Base-by-base conservation (phyloP, 2,329 filamentous ascomycete species). In the Neonectria coccinea region DNA sequence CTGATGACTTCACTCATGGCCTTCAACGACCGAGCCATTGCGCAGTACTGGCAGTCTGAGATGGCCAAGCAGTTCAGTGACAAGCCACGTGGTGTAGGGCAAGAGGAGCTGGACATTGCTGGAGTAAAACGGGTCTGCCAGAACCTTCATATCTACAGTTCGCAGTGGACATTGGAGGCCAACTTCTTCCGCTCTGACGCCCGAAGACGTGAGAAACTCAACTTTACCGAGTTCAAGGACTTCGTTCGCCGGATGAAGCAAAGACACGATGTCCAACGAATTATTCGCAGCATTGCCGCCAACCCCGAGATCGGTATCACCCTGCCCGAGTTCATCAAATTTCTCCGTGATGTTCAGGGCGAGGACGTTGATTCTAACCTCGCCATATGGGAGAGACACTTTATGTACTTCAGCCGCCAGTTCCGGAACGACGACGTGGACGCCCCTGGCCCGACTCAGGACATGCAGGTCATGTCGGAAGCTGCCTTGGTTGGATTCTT, bases 101-200 rank as follows among this genome's bases (percentile, higher is more conserved):
- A 90, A 7, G 91, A 94, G 72, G 88, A 87, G 58, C 88, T 98
- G 56, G 90, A 95, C 70, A 88, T 97, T 58, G 84, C 85, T 16
- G 92, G 92, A 11, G 91, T 97, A 31, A 91, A 94, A 76, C 89
- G 90, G 64, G 85, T 98, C 14, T 98, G 96, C 80, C 91, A 92
- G 65, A 94, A 91, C 73, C 84, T 98, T 51, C 94, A 98, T 77
- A 97, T 99, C 73, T 94, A 97, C 78, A 93, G 92, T 73, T 92
- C 93, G 2, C 88, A 90, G 65, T 86, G 88, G 59, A 90, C 92
- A 50, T 83, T 98, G 5, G 88, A 88, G 59, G 83, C 86, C 33
- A 92, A 91, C 71, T 97, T 98, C 73, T 83, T 87, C 61, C 85
- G 88, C 64, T 92, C 92, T 6, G 92, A 95, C 74, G 81, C 82